phyloP scores from a whole-genome alignment of 257 asterid species.

The Eucommia ulmoides region DNA sequence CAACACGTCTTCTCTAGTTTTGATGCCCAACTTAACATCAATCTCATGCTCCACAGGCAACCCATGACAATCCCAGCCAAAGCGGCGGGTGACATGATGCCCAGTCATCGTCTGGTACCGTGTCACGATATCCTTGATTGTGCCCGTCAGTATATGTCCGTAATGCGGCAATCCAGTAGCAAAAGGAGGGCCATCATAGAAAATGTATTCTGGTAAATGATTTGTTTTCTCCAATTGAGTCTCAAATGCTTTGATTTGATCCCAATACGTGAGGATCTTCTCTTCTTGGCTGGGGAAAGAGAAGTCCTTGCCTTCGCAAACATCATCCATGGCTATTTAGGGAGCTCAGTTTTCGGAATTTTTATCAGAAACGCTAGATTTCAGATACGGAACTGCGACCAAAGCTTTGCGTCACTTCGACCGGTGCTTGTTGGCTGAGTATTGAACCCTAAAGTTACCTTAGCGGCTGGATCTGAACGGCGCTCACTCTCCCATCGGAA shows the following conservation, averaged over 20 bases:
- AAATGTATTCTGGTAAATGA: slow-evolving; percentile 62
- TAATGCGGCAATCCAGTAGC: slow-evolving; percentile 98
- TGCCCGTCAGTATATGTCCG: slow-evolving; percentile 91
- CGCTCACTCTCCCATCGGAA: too few relatives aligned
- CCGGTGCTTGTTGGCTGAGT: too few relatives aligned
- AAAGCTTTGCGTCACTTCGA: too few relatives aligned
- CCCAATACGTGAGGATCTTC: slow-evolving; percentile 65
- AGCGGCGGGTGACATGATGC: slow-evolving; percentile 86
- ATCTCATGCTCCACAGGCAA: slow-evolving; percentile 95
- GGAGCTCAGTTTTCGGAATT: too few relatives aligned
- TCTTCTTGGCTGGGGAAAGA: slow-evolving; percentile 74
- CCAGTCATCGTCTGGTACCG: slow-evolving; percentile 92
- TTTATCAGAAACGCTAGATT: too few relatives aligned
- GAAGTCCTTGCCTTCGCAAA: slow-evolving; percentile 86
- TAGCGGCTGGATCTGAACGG: too few relatives aligned
- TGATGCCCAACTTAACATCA: slow-evolving; percentile 52
- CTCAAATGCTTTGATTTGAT: slow-evolving; percentile 56
- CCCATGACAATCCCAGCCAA: slow-evolving; percentile 99
- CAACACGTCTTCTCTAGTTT: slow-evolving; percentile 56
- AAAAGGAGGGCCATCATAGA: slow-evolving; percentile 97
- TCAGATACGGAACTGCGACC: too few relatives aligned
- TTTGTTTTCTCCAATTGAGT: slow-evolving; percentile 65
- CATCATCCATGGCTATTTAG: slow-evolving; percentile 84
- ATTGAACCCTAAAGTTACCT: too few relatives aligned
- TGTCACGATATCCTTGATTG: slow-evolving; percentile 88